phyloP scores from a whole-genome alignment of 805 yeast genomes.

The Candida railenensis region DNA sequence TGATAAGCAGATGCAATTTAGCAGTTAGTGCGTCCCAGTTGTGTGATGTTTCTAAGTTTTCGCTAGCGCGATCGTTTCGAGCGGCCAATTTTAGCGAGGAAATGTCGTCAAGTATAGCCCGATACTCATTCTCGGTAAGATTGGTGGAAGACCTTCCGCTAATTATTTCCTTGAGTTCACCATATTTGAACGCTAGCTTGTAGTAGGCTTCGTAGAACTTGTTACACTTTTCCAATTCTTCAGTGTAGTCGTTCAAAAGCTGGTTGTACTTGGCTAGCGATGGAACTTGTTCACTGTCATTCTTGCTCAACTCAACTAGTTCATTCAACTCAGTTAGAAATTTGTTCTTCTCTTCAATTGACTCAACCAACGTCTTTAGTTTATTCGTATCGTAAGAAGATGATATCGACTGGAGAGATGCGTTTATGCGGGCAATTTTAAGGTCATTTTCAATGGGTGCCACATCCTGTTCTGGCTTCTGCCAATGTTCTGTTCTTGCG shows the following conservation, averaged over 20 bases:
- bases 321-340: constrained; percentile 22
- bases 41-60: constrained; percentile 5
- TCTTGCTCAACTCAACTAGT: constrained; percentile 14
- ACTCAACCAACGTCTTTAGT: constrained; percentile 7
- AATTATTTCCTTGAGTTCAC: constrained; percentile 14
- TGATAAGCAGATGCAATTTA: constrained; percentile 6
- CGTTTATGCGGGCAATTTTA: background rate
- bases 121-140: background rate
- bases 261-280: constrained; percentile 15
- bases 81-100: background rate
- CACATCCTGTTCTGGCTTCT: background rate
- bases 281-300: constrained; percentile 7
- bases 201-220: constrained; percentile 30
- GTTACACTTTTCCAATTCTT: constrained; percentile 26
- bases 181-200: constrained; percentile 27
- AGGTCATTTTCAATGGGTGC: background rate
- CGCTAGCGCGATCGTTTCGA: constrained; percentile 1
- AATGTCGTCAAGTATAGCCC: background rate
- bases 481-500: too few relatives aligned
- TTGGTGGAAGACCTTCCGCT: background rate
- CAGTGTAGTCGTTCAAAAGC: constrained; percentile 24
- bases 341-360: constrained; percentile 14
- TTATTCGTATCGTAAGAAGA: constrained; percentile 2
- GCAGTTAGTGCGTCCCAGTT: background rate
- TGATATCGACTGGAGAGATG: background rate